Conservation (phyloP, 768 basidiomycete species). For the Trametes cinnabarina region DNA sequence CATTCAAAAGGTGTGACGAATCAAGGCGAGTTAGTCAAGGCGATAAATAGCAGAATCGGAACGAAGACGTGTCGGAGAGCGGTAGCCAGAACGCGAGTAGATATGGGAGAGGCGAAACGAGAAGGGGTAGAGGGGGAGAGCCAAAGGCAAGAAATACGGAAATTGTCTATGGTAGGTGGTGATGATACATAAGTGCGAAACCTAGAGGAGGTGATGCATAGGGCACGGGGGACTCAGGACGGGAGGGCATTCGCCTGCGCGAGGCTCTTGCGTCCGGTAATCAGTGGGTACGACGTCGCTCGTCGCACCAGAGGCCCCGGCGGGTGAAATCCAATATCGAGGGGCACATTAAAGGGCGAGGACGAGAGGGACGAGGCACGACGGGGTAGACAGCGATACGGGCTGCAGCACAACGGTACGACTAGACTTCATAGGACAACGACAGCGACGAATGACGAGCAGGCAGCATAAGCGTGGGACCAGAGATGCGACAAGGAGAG, state of each 20-base stretch:
- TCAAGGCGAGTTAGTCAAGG: constrained; percentile 15
- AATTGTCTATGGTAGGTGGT: constrained; percentile 10
- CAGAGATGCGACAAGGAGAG: neutral
- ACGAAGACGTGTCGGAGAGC: neutral
- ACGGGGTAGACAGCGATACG: constrained; percentile 16
- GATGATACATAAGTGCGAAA: constrained; percentile 6
- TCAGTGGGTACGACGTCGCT: neutral
- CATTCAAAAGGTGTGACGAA: constrained; percentile 25
- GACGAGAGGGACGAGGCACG: neutral
- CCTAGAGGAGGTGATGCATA: constrained; percentile 12
- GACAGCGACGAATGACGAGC: constrained; percentile 9
- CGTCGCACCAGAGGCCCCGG: constrained; percentile 7
- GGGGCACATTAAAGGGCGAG: neutral
- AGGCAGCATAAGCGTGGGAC: constrained; percentile 1
- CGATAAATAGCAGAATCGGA: constrained; percentile 11
- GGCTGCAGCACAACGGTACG: constrained; percentile 10
- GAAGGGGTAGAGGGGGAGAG: neutral
- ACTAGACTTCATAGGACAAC: constrained; percentile 13
- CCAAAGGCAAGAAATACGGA: constrained; percentile 12
- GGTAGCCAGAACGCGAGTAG: neutral
- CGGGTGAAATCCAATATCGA: neutral
- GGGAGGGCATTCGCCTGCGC: constrained; percentile 12
- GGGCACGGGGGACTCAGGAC: constrained; percentile 2
- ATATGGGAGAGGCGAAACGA: neutral
- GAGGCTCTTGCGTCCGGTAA: neutral